A percentile compares a stretch with the other conserved stretches of the same genome.
Conservation (phyloP, 345 rosid species). For the Fremontodendron californicum region DNA sequence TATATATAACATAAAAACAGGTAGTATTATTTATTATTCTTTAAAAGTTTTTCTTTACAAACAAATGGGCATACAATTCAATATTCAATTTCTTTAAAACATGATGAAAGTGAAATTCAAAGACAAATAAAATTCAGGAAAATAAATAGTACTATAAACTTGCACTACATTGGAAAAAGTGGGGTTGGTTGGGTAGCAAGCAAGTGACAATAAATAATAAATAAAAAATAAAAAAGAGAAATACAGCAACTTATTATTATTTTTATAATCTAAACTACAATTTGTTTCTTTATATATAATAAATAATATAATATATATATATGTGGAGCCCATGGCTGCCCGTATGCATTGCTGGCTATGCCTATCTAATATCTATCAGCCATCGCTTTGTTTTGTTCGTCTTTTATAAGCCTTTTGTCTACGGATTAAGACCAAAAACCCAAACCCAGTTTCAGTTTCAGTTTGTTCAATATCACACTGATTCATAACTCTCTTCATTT, state of each 20-base stretch:
- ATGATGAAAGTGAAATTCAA: neutral
- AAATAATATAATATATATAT: neutral
- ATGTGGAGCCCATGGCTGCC: slow-evolving; percentile 41
- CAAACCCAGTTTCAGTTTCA: slow-evolving; percentile 23
- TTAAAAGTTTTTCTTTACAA: neutral
- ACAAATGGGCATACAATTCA: neutral
- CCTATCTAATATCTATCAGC: slow-evolving; percentile 11
- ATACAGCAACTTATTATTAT: too few relatives aligned
- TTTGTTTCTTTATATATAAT: too few relatives aligned
- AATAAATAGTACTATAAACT: too few relatives aligned
- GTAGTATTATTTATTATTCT: too few relatives aligned
- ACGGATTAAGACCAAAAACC: slow-evolving; percentile 18
- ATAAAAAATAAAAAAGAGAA: too few relatives aligned
- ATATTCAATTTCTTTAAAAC: neutral
- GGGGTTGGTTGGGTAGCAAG: too few relatives aligned
- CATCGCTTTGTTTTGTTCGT: slow-evolving; percentile 29
- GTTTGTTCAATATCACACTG: slow-evolving; percentile 28
- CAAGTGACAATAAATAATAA: too few relatives aligned
- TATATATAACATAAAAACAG: too few relatives aligned
- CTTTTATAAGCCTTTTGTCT: slow-evolving; percentile 29
- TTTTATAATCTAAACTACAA: too few relatives aligned
- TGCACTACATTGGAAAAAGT: too few relatives aligned
- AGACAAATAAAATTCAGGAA: neutral
- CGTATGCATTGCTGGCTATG: slow-evolving; percentile 41
- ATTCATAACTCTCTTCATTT: slow-evolving; percentile 7